These are phyloP conservation scores for Globisporangium splendens DNA, from an alignment of 352 stramenopile genomes.

Conservation along the genomic window DNA sequence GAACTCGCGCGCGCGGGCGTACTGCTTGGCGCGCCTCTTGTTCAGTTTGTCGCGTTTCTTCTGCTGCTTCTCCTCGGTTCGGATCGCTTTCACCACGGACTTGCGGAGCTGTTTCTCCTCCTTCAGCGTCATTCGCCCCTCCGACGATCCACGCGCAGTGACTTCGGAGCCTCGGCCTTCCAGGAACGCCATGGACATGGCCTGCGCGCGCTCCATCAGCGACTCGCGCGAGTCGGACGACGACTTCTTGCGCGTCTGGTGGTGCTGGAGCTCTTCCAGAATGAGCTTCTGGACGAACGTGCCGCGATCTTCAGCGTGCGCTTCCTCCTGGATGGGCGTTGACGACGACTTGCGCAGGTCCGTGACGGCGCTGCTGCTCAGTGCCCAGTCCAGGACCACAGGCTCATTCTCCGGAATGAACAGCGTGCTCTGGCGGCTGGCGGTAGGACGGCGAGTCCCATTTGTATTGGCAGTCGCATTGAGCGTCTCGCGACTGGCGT, in stretches of 20 bases:
- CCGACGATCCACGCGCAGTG: neutral
- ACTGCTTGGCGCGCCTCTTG: conserved; percentile 13
- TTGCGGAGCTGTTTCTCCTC: conserved; percentile 34
- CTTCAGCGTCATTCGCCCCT: conserved; percentile 14
- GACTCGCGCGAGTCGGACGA: conserved; percentile 1
- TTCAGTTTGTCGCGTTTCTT: conserved; percentile 28
- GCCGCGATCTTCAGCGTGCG: neutral
- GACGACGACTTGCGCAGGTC: conserved; percentile 11
- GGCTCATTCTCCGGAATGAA: conserved; percentile 17
- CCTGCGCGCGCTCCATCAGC: conserved; percentile 12
- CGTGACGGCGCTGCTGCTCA: conserved; percentile 9
- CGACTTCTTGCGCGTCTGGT: neutral
- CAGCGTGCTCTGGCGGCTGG: conserved; percentile 1
- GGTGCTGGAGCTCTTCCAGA: conserved; percentile 12
- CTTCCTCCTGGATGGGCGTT: neutral
- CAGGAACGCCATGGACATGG: conserved; percentile 10
- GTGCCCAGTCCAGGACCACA: conserved; percentile 9
- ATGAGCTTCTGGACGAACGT: conserved; percentile 13
- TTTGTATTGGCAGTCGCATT: neutral
- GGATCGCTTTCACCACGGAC: conserved; percentile 20
- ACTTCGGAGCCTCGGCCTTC: conserved; percentile 10
- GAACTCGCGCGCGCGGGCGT: conserved; percentile 16
- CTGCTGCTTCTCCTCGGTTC: conserved; percentile 30
- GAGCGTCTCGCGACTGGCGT: neutral
- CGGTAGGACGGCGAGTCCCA: neutral